Evolutionary conservation across 1,284 basidiomycete genomes (phyloP), one percentile per base, ranked within the genome.

Genomic region (Sanguinoderma infundibulare): DNA sequence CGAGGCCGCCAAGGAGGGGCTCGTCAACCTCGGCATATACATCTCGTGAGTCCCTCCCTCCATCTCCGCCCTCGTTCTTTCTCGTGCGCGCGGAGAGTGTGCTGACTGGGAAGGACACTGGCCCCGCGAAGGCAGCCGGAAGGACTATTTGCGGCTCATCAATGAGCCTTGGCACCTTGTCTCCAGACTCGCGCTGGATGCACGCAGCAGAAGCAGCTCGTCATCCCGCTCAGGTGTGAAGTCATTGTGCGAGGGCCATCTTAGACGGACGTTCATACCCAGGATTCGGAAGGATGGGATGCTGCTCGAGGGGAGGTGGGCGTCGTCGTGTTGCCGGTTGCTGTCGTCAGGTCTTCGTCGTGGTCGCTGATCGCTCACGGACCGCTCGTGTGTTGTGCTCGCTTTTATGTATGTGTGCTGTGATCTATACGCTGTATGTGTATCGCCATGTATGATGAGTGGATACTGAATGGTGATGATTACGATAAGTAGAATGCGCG

Each of bases 1-100:
- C 69, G 90, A 78, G 69, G 76, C 76, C 26, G 76, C 75, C n/a
- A 76, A 77, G 67, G 63, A 73, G 57, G 75, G 75, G 44, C 72
- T 78, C 47, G 61, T 59, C 47, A 67, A 61, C 47, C 65, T 77
- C 61, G 75, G 75, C 22, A 69, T 74, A 38, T 55, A 69, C 39
- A 72, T 73, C 49, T 66, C 70, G 75, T 76, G 55, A 50, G 74
- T 73, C 12, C 12, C 28, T 4, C 42, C 20, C 28, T 53, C 22
- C 47, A 5, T 34, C 39, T 54, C 15, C 35, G 35, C n/a, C n/a
- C n/a, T n/a, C 10, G 34, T 36, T 39, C 1, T 9, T 3, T 28
- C 12, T 8, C 14, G 36, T 5, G 17, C 9, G 32, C 35, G 22
- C 22, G 51, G 26, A 5, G 35, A 14, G 32, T 28, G 5, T 22